Evolutionary conservation across 2,329 filamentous ascomycete species (phyloP), one percentile per base, ranked within the genome.

Genomic region (Sclerotinia nivalis): DNA sequence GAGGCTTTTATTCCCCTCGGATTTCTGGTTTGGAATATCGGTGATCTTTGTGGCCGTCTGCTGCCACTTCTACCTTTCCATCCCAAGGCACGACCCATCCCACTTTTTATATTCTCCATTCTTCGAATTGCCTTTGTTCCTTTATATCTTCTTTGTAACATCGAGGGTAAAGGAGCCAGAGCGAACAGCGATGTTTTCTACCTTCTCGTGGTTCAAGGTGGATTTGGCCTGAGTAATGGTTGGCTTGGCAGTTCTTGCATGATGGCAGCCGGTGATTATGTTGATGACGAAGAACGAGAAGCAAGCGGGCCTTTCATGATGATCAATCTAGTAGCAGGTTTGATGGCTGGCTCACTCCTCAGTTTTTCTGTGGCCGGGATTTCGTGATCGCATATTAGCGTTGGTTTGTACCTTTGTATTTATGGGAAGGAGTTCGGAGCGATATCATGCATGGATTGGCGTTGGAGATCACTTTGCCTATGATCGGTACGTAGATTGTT

Each of bases 301-400:
- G 94, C 93, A 8, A 90, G 93, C 0, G 96, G 95, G 60, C 93
- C 91, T 1, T 98, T 98, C 79, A 98, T 99, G 96, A 91, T 92
- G 4, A 80, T 97, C 73, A 93, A 91, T 79, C 86, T 98, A n/a
- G 92, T 97, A 25, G 88, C 87, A 7, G 96, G 96, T 0, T 81
- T 98, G 80, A 88, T 93, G 2, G 84, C 85, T 34, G 96, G 96
- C n/a, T 98, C 95, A 81, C 80, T 98, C 76, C 80, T 96, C 78
- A 98, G 94, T 79, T 99, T 98, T 80, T 84, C 89, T 13, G 88
- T 88, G 72, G 86, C 89, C 0, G 70, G 70, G 7, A 69, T 74
- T 25, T 59, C 68, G 9, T 70, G 34, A 67, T 65, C 22, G 10
- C 18, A 52, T 40, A 65, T 65, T 34, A 31, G 37, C 40, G 31